Evolutionary conservation across 164 flowering plant genomes (phyloP), one percentile per base, ranked within the genome.

Genomic region (Euptelea pleiosperma): DNA sequence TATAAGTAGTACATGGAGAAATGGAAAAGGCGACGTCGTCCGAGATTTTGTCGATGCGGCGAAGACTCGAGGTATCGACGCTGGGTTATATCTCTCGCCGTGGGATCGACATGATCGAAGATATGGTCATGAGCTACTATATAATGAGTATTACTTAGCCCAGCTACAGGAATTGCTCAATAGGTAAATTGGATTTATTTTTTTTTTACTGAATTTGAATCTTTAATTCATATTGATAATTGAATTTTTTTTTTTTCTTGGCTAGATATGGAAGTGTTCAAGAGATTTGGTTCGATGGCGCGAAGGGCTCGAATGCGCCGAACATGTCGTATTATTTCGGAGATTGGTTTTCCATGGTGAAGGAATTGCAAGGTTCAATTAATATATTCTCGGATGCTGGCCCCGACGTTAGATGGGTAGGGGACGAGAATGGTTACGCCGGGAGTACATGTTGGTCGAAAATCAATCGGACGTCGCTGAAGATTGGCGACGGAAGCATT

Each of bases 221-320:
- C 6, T 52, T 43, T 49, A 21, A 51, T 25, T 52, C 36, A 35
- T 15, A 22, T 18, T 6, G 22, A 51, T 7, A 16, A 9, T 24
- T 8, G 5, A 11, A 16, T 26, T 29, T 18, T 1, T 57, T 46
- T 39, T 19, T 60, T 9, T 45, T 56, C 19, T 37, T 53, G 34
- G 31, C 60, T 37, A 87, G 96, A 22, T 92, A 92, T 77, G 96
- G 96, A 28, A 71, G 70, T 65, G 76, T 92, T 19, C 73, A 74
- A 35, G 98, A 92, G 76, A 84, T 92, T 29, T 89, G 98, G 98
- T 92, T 92, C 25, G 98, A 92, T 60, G 98, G 98, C 45, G 96
- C 96, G 3, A 92, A 89, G 65, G 98, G 91, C 0, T 1, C 77
- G 7, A 76, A 89, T 58, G 88, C 87, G 4, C 63, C 82, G 28